These are phyloP conservation scores for Pisolithus albus DNA, from an alignment of 768 basidiomycete species.

Conservation along the genomic window DNA sequence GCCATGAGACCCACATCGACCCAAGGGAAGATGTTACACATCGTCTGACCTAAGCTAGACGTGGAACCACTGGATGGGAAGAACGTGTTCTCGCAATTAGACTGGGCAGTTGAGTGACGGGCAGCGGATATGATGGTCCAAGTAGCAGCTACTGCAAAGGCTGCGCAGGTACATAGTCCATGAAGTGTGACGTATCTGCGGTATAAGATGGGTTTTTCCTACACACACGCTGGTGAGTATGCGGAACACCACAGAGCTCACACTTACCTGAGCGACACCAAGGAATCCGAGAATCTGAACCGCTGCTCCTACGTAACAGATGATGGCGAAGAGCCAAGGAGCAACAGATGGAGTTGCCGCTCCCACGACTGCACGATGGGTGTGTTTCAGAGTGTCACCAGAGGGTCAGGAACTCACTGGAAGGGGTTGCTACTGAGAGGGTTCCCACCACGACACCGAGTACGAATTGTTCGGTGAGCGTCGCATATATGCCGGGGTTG, in stretches of 20 bases:
- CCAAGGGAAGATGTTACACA: constrained; percentile 92
- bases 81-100: constrained; percentile 55
- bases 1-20: constrained; percentile 89
- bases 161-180: constrained; percentile 42
- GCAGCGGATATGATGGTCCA: constrained; percentile 79
- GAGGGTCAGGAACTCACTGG: constrained; percentile 48
- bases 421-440: constrained; percentile 68
- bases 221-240: constrained; percentile 24
- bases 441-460: constrained; percentile 62
- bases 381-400: background rate
- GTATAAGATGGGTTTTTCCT: constrained; percentile 66
- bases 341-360: constrained; percentile 77
- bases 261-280: constrained; percentile 67
- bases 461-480: constrained; percentile 70
- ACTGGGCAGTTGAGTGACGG: constrained; percentile 65
- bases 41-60: constrained; percentile 50
- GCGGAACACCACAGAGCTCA: background rate
- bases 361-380: constrained; percentile 61
- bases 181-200: constrained; percentile 68
- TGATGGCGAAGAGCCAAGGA: constrained; percentile 61
- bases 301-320: constrained; percentile 71
- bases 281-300: constrained; percentile 81
- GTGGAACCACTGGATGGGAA: constrained; percentile 35
- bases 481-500: constrained; percentile 84
- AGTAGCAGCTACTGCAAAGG: constrained; percentile 71